Conservation (phyloP, 176 grass and related monocot genomes). For the Zoysia japonica region DNA sequence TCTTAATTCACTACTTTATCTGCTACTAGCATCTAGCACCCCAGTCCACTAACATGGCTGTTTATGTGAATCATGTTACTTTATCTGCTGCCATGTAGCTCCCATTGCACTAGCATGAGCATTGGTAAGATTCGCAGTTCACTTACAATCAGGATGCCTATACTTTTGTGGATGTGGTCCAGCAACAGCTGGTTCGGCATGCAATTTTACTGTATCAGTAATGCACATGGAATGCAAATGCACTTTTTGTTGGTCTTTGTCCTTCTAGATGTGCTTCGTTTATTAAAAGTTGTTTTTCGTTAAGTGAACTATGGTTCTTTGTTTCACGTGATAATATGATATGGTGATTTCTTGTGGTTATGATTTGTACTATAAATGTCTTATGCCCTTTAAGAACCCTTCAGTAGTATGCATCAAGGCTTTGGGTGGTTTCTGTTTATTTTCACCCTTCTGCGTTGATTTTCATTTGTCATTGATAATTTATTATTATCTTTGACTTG, state of each 20-base stretch:
- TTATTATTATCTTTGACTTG: neutral
- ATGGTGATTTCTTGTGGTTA: neutral
- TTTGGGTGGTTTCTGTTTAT: slow-evolving; percentile 1
- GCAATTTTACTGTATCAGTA: neutral
- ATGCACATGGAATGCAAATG: neutral
- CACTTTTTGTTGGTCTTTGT: neutral
- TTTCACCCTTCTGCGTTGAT: neutral
- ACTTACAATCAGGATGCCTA: neutral
- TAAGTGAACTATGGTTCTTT: neutral
- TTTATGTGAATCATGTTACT: neutral
- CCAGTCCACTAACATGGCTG: neutral
- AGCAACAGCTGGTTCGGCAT: neutral
- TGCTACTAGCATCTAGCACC: neutral
- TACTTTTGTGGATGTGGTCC: neutral
- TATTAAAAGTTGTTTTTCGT: neutral
- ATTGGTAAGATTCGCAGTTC: neutral
- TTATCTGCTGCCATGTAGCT: neutral
- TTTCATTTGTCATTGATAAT: neutral
- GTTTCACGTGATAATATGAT: neutral
- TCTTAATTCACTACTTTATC: slow-evolving; percentile 6
- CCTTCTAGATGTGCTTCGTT: neutral
- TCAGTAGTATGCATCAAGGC: neutral
- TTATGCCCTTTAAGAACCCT: neutral
- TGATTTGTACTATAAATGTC: neutral
- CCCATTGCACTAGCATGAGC: neutral